Evolutionary conservation across 805 yeast species (phyloP).

Genomic region (Candida railenensis): DNA sequence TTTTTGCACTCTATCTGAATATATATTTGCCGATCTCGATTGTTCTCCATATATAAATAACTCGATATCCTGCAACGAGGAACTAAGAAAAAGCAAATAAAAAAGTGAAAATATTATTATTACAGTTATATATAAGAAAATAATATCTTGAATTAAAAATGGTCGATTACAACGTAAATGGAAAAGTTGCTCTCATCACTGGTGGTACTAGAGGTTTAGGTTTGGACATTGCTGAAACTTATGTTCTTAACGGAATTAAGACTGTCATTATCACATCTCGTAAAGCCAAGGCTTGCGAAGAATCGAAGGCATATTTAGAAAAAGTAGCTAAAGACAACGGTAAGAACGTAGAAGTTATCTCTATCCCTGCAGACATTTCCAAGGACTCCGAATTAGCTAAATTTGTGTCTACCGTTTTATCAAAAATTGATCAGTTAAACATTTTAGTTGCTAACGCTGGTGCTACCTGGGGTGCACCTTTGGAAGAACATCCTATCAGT

Average conservation of each 20-base stretch:
- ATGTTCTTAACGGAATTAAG: constrained; percentile 60
- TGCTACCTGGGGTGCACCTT: constrained; percentile 72
- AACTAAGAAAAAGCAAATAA: no score
- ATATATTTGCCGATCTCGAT: no score
- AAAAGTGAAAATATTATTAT: no score
- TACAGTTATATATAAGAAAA: no score
- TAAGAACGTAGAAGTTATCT: constrained; percentile 27
- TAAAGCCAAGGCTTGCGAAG: constrained; percentile 58
- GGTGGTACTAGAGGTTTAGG: constrained; percentile 82
- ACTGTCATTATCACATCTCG: constrained; percentile 65
- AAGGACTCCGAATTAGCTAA: constrained; percentile 45
- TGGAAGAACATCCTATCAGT: constrained; percentile 56
- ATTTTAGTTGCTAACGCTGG: constrained; percentile 78
- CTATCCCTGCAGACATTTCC: constrained; percentile 60
- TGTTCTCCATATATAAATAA: no score
- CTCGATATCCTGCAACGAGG: no score
- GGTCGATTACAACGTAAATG: constrained; percentile 51
- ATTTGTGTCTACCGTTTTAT: constrained; percentile 41
- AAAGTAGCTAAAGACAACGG: constrained; percentile 34
- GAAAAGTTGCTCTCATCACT: constrained; percentile 65
- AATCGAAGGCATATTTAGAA: constrained; percentile 46
- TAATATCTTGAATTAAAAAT: constrained; percentile 20
- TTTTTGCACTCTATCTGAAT: no score
- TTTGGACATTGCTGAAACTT: constrained; percentile 62
- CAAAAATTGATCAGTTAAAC: constrained; percentile 47